These are phyloP conservation scores for Gnetum montanum DNA, from an alignment of 75 land plant genomes.

Conservation along the genomic window DNA sequence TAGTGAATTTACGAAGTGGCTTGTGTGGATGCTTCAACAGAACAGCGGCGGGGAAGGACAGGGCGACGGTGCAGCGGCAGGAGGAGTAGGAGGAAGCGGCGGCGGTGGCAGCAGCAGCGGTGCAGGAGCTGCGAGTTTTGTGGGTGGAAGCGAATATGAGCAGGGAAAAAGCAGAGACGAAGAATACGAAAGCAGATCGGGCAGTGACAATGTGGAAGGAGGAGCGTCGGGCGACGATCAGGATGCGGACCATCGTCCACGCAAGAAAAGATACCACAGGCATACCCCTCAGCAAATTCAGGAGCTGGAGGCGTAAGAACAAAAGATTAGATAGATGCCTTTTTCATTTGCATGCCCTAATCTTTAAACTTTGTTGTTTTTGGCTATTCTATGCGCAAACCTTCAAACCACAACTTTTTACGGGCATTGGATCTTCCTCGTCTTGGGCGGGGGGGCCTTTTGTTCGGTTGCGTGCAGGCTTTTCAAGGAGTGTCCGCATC, in stretches of 20 bases:
- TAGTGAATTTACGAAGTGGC: neutral
- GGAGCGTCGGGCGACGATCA: slow-evolving; percentile 70
- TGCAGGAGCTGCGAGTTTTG: slow-evolving; percentile 7
- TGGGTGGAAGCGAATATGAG: slow-evolving; percentile 6
- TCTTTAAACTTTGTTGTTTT: neutral
- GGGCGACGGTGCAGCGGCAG: slow-evolving; percentile 2
- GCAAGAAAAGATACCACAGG: slow-evolving; percentile 70
- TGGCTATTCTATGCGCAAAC: neutral
- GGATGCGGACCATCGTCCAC: slow-evolving; percentile 16
- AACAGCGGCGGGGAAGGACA: neutral
- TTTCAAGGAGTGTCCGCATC: slow-evolving; percentile 96
- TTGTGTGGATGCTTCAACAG: neutral
- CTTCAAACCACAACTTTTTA: neutral
- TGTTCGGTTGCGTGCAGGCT: slow-evolving; percentile 22
- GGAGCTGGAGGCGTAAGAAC: slow-evolving; percentile 63
- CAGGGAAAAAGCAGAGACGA: slow-evolving; percentile 43
- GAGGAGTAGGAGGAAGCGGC: slow-evolving; percentile 3
- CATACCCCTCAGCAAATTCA: slow-evolving; percentile 37
- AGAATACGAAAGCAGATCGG: slow-evolving; percentile 83
- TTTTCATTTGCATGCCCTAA: neutral
- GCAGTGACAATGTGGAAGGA: slow-evolving; percentile 74
- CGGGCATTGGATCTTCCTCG: neutral
- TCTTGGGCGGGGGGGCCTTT: neutral
- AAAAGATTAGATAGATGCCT: neutral
- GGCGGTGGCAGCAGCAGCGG: slow-evolving; percentile 11